A percentile compares a stretch with the other conserved stretches of the same genome.
These are phyloP conservation scores for Vitis hybrid DNA, from an alignment of 177 flowering plant species.

Conservation along the genomic window DNA sequence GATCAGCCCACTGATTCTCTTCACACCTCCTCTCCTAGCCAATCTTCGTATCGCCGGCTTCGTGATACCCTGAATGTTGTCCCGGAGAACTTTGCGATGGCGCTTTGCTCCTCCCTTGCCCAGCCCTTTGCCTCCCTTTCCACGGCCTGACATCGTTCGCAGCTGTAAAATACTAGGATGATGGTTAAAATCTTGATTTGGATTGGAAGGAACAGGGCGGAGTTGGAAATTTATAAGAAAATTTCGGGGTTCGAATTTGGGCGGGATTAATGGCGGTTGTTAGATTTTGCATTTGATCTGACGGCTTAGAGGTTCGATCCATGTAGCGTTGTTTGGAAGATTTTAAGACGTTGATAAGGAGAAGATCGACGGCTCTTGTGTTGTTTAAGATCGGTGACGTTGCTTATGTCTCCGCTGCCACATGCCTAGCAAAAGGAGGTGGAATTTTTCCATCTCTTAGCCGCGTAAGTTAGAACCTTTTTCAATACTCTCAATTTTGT, in stretches of 20 bases:
- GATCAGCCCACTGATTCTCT: conserved; percentile 38
- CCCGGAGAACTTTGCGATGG: conserved; percentile 36
- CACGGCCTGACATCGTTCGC: conserved; percentile 33
- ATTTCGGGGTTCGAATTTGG: conserved; percentile 4
- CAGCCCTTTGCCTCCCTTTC: conserved; percentile 43
- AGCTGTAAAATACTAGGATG: background rate
- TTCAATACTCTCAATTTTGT: no score
- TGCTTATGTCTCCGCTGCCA: background rate
- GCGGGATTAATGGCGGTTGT: background rate
- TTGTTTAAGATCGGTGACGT: background rate
- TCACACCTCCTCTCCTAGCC: conserved; percentile 41
- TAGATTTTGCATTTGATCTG: background rate
- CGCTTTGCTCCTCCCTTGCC: conserved; percentile 49
- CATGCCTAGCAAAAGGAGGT: no score
- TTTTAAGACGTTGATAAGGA: conserved; percentile 1
- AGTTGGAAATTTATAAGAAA: background rate
- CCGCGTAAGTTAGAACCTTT: no score
- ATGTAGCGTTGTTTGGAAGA: background rate
- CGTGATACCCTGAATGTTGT: conserved; percentile 44
- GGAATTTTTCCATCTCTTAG: no score
- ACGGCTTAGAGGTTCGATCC: conserved; percentile 9
- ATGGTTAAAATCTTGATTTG: background rate
- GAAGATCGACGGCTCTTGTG: background rate
- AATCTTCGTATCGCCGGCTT: conserved; percentile 41
- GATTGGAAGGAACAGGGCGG: background rate